These are phyloP conservation scores for Curvularia sp. DNA, from an alignment of 2,329 filamentous ascomycete genomes.

Conservation along the genomic window DNA sequence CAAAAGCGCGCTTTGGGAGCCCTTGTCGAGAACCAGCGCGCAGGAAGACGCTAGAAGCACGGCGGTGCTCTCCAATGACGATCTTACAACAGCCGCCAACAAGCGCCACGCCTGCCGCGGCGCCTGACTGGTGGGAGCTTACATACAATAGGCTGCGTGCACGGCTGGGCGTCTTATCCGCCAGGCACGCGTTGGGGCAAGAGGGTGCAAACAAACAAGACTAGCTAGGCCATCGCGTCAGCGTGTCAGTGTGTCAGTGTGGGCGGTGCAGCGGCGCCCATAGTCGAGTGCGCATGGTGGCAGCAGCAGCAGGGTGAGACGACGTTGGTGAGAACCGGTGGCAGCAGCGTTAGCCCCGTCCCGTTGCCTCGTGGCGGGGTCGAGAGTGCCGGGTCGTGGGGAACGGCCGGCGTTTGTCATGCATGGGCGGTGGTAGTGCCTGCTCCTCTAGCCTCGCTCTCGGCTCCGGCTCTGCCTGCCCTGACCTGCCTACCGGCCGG, in stretches of 20 bases:
- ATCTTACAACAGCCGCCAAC: conserved; percentile 13
- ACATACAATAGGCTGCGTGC: not conserved
- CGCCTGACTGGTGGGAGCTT: conserved; percentile 21
- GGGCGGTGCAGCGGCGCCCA: no score
- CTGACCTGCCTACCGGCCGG: conserved; percentile 14
- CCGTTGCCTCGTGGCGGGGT: conserved; percentile 21
- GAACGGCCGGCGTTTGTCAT: conserved; percentile 9
- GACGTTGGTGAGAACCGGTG: conserved; percentile 10
- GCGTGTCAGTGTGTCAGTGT: no score
- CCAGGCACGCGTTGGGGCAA: not conserved
- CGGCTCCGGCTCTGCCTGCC: conserved; percentile 22
- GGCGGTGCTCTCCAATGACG: conserved; percentile 4
- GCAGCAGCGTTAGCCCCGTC: conserved; percentile 14
- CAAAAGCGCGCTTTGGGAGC: not conserved
- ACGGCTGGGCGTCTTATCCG: not conserved
- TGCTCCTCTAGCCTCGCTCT: conserved; percentile 15
- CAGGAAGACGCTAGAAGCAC: conserved; percentile 23
- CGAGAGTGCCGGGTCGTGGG: conserved; percentile 21
- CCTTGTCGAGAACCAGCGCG: conserved; percentile 12
- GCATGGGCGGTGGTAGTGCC: no score
- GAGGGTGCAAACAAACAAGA: not conserved
- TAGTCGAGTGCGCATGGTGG: not conserved
- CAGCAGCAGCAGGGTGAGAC: not conserved
- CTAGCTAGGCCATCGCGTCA: no score
- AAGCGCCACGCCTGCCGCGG: conserved; percentile 14